phyloP scores from a whole-genome alignment of 139 green algal genomes.

The Chlorella vulgaris region DNA sequence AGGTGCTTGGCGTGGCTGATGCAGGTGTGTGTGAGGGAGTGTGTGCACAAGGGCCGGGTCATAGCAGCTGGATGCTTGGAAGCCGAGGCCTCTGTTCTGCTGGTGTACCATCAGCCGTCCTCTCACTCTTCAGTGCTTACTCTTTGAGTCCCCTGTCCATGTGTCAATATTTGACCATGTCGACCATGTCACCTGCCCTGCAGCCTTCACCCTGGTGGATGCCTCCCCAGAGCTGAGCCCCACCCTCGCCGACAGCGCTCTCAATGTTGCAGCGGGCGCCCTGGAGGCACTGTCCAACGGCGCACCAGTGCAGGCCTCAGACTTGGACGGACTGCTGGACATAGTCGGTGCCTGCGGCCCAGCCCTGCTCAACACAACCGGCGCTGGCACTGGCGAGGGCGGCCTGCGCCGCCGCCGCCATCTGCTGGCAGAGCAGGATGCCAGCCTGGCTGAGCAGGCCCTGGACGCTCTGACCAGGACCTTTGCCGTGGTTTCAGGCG shows the following conservation, averaged over 20 bases:
- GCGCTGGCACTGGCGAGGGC: neutral
- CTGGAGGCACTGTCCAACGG: neutral
- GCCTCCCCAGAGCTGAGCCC: neutral
- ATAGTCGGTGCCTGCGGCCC: neutral
- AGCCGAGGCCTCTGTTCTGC: too few species aligned
- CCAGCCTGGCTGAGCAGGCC: neutral
- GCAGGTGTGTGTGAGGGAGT: neutral
- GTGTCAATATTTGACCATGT: neutral
- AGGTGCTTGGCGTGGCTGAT: neutral
- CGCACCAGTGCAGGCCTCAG: neutral
- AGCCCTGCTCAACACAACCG: neutral
- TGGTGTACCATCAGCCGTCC: too few species aligned
- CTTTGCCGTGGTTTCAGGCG: neutral
- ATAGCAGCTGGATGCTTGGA: too few species aligned
- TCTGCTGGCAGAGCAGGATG: neutral
- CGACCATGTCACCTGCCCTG: neutral
- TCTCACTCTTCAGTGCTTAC: too few species aligned
- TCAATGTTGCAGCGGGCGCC: neutral
- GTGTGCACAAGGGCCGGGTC: neutral
- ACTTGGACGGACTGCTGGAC: neutral
- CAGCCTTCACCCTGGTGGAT: neutral
- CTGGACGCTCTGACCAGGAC: slow-evolving; percentile 1
- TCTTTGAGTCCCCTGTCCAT: neutral
- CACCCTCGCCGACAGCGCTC: neutral
- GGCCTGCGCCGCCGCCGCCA: neutral